Conservation (phyloP, 1,284 basidiomycete genomes). For the Fistulinella staudtii region DNA sequence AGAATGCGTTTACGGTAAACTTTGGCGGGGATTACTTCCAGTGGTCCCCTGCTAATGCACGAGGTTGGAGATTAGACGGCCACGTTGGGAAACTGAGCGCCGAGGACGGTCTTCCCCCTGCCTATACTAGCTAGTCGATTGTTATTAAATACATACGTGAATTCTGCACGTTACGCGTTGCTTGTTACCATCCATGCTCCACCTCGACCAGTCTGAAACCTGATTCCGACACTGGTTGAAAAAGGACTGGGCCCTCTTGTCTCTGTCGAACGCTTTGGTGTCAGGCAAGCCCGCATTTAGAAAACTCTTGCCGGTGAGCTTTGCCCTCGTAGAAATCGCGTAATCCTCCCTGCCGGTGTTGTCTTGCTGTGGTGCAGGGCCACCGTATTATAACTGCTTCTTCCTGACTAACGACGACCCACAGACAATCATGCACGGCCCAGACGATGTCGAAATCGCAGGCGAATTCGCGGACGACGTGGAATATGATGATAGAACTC, state of each 20-base stretch:
- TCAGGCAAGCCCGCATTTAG: conserved; percentile 1
- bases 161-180: too few relatives aligned
- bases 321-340: conserved; percentile 2
- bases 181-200: too few relatives aligned
- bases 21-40: conserved; percentile 56
- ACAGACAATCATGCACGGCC: conserved; percentile 27
- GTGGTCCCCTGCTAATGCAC: conserved; percentile 63
- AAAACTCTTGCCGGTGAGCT: not conserved
- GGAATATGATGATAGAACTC: conserved; percentile 55
- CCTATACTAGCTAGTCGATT: too few relatives aligned
- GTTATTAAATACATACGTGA: too few relatives aligned
- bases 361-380: too few relatives aligned
- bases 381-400: too few relatives aligned
- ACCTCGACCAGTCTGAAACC: conserved; percentile 7
- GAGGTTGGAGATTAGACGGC: conserved; percentile 13
- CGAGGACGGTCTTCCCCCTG: too few relatives aligned
- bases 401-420: too few relatives aligned
- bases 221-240: not conserved
- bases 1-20: conserved; percentile 55
- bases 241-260: too few relatives aligned
- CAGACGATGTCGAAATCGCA: conserved; percentile 38
- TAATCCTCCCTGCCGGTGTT: conserved; percentile 11
- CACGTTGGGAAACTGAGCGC: conserved; percentile 9
- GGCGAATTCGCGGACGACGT: conserved; percentile 32
- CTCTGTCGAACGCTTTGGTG: too few relatives aligned